Base-by-base conservation (phyloP, 2,329 filamentous ascomycete genomes). In the Monilinia aucupariae region DNA sequence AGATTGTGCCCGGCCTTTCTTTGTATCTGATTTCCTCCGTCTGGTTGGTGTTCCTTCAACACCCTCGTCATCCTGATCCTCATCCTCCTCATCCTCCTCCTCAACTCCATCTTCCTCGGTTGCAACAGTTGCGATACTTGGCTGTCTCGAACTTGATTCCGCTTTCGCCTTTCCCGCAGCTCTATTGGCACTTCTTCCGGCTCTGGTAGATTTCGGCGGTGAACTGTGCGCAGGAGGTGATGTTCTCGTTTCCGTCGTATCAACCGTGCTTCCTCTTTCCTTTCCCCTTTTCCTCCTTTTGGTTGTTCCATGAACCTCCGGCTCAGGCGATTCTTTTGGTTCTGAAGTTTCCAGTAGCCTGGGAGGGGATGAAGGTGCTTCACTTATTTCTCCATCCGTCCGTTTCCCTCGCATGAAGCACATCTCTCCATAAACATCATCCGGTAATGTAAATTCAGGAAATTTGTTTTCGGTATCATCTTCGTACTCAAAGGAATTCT, bases 391-490 rank as follows among this genome's bases (percentile, higher is more conserved):
- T 54, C 58, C 61, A 30, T 58, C 41, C 37, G 56, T 63, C 3
- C 67, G 63, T 52, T 67, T 67, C n/a, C 69, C 73, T 43, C 67
- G 70, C 63, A 69, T 68, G 48, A 71, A 72, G 59, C 67, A 71
- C 15, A 65, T 49, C 17, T 74, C 71, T 27, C 68, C 71, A 62
- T 70, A 76, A 2, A 74, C 74, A 8, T 73, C 71, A 30, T 59
- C 54, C 0, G 87, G 87, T 5, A 91, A 78, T 34, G 82, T 79
- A 68, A 91, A 91, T 32, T 88, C 84, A 61, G 84, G 80, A 72
- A 87, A 90, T 64, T 82, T 80, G 30, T 86, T 82, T 61, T 82
- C 79, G 25, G 82, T 80, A 65, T 81, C 80, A 55, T 80, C 77
- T 66, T 78, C 77, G 66, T 80, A 69, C 20, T 72, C 73, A 49